These are phyloP conservation scores for Blastobotrys serpentis DNA, from an alignment of 1,139 yeast species.

Conservation along the genomic window DNA sequence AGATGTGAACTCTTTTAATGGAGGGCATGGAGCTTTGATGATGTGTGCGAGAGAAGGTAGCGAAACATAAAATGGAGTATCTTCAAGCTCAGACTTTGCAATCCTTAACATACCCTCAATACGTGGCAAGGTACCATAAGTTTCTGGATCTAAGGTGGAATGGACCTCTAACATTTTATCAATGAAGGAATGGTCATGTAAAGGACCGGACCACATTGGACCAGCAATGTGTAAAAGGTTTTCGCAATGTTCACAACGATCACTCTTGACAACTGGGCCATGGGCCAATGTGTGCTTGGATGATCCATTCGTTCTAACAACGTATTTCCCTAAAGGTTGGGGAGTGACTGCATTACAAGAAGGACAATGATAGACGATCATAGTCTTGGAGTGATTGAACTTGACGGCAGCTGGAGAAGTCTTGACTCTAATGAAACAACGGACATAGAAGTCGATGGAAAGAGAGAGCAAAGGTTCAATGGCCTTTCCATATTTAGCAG, in stretches of 20 bases:
- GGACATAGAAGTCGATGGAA: constrained; percentile 88
- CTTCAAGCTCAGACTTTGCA: constrained; percentile 65
- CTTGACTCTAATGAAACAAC: constrained; percentile 74
- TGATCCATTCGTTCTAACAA: constrained; percentile 27
- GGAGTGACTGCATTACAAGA: constrained; percentile 76
- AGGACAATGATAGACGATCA: constrained; percentile 78
- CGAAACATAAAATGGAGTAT: constrained; percentile 75
- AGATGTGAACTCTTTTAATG: constrained; percentile 65
- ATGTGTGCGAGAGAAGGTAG: constrained; percentile 74
- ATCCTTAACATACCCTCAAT: constrained; percentile 89
- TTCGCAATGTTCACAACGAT: constrained; percentile 68
- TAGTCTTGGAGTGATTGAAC: constrained; percentile 61
- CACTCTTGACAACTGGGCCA: constrained; percentile 52
- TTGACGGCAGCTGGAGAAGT: constrained; percentile 82
- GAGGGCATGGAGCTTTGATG: constrained; percentile 80
- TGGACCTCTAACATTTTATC: constrained; percentile 59
- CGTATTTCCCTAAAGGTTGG: constrained; percentile 63
- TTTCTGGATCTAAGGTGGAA: constrained; percentile 45
- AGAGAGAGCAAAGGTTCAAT: constrained; percentile 84
- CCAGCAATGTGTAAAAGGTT: constrained; percentile 78
- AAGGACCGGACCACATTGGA: constrained; percentile 89
- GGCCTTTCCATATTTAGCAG: constrained; percentile 83
- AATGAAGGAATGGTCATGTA: constrained; percentile 70
- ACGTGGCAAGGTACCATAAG: constrained; percentile 77
- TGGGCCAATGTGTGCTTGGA: constrained; percentile 55